Conservation (phyloP, 2,329 filamentous ascomycete genomes). For the Epichloe coenophiala region DNA sequence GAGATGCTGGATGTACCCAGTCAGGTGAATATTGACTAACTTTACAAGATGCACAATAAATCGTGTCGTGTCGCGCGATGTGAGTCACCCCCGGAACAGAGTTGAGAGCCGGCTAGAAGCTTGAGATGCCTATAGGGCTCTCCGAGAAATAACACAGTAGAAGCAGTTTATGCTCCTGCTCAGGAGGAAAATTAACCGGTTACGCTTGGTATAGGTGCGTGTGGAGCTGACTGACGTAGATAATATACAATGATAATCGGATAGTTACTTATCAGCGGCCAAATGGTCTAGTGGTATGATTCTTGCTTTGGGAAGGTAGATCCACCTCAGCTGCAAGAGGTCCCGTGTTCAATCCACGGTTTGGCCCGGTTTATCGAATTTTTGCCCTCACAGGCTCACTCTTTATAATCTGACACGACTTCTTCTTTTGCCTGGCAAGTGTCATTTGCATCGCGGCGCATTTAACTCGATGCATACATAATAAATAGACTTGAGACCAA, state of each 20-base stretch:
- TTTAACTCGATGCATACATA: neutral
- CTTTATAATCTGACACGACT: neutral
- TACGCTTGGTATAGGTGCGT: no score
- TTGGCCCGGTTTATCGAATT: constrained; percentile 9
- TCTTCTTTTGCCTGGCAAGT: neutral
- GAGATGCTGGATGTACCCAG: no score
- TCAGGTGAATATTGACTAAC: no score
- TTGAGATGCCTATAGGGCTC: no score
- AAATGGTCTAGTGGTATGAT: constrained; percentile 23
- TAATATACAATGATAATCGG: neutral
- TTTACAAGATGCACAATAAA: no score
- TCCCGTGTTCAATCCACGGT: constrained; percentile 21
- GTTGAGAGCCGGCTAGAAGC: no score
- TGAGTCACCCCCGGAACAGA: no score
- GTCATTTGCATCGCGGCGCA: neutral
- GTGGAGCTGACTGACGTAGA: neutral
- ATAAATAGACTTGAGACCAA: neutral
- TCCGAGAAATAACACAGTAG: no score
- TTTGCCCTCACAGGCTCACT: neutral
- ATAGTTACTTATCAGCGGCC: constrained; percentile 4
- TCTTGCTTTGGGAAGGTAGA: constrained; percentile 17
- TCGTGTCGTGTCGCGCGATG: no score
- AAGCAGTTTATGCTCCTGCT: no score
- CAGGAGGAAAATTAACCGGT: no score
- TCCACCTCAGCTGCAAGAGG: constrained; percentile 15